Evolutionary conservation across 768 basidiomycete genomes (phyloP).

Genomic region (Suillus lakei): DNA sequence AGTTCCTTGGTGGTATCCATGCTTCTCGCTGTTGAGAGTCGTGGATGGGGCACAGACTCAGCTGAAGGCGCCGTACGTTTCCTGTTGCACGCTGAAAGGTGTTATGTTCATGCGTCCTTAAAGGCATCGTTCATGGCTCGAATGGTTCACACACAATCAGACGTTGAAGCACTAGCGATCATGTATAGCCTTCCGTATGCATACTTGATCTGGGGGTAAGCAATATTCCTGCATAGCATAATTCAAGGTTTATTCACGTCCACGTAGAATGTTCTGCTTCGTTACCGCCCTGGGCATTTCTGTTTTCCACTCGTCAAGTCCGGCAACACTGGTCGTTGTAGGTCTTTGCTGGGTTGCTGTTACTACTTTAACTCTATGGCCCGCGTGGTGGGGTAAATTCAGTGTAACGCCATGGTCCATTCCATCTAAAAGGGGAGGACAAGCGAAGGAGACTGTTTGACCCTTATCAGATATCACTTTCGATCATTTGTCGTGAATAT

Average conservation of each 20-base stretch:
- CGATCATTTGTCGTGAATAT: neutral
- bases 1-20: slow-evolving; percentile 40
- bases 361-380: slow-evolving; percentile 8
- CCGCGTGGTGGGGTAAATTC: slow-evolving; percentile 3
- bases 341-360: slow-evolving; percentile 7
- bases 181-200: slow-evolving; percentile 39
- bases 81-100: neutral
- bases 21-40: slow-evolving; percentile 42
- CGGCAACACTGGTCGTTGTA: neutral
- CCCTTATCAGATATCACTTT: neutral
- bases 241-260: neutral
- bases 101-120: neutral
- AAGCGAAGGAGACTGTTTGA: neutral
- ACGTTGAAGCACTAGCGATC: slow-evolving; percentile 34
- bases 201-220: slow-evolving; percentile 34
- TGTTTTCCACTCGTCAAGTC: neutral
- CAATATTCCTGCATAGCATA: neutral
- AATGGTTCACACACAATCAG: slow-evolving; percentile 17
- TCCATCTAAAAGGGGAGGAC: neutral
- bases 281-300: slow-evolving; percentile 10
- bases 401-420: neutral
- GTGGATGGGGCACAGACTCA: slow-evolving; percentile 26
- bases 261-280: slow-evolving; percentile 14
- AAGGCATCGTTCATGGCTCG: slow-evolving; percentile 24
- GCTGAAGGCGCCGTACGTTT: slow-evolving; percentile 35